Evolutionary conservation across 768 basidiomycete species (phyloP).

Genomic region (Thelephora aurantiotincta): DNA sequence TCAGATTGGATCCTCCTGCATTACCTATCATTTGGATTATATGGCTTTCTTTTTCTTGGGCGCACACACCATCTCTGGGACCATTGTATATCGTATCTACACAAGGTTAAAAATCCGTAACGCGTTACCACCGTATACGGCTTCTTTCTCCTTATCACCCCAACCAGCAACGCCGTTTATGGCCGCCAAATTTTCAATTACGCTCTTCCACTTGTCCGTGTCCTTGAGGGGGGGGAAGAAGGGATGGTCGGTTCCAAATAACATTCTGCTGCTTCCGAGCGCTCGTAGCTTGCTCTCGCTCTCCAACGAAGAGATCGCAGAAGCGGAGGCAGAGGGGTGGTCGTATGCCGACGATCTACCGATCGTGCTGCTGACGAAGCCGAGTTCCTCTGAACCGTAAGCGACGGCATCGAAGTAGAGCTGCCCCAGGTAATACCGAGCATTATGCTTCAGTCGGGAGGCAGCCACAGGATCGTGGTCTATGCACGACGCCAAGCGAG

Average conservation of each 20-base stretch:
- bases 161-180: slow-evolving; percentile 56
- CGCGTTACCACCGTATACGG: slow-evolving; percentile 63
- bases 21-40: too few species aligned
- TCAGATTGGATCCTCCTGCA: too few species aligned
- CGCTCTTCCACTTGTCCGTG: slow-evolving; percentile 69
- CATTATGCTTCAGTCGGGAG: slow-evolving; percentile 63
- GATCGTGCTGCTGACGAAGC: slow-evolving; percentile 59
- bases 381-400: slow-evolving; percentile 77
- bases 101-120: slow-evolving; percentile 43
- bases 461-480: slow-evolving; percentile 74
- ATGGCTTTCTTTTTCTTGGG: background rate
- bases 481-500: slow-evolving; percentile 74
- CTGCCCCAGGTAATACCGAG: slow-evolving; percentile 69
- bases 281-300: slow-evolving; percentile 13
- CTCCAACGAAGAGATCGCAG: slow-evolving; percentile 14
- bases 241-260: slow-evolving; percentile 84
- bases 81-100: background rate
- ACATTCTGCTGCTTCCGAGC: slow-evolving; percentile 41
- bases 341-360: slow-evolving; percentile 30
- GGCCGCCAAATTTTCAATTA: slow-evolving; percentile 74
- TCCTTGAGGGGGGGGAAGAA: slow-evolving; percentile 74
- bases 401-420: slow-evolving; percentile 81
- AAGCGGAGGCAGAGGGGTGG: slow-evolving; percentile 20
- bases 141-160: slow-evolving; percentile 40
- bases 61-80: background rate